Base-by-base conservation (phyloP, 139 green algal genomes). In the Dunaliella primolecta region DNA sequence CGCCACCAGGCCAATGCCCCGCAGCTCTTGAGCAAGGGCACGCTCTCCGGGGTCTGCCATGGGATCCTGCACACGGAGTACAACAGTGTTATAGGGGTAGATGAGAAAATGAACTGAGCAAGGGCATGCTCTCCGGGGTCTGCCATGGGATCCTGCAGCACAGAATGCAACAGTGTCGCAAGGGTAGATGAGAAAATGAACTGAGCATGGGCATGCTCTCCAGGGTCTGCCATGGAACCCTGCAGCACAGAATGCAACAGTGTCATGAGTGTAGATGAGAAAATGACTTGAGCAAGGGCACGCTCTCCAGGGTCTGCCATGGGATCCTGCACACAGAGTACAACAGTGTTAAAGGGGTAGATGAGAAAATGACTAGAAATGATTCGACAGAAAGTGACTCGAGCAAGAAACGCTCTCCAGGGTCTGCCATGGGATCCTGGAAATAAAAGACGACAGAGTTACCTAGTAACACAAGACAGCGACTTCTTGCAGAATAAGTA, bases 151-250 rank as follows among this genome's bases (percentile, higher is more conserved):
- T 92, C 98, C 96, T 64, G 71, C 71, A 77, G 15, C 71, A 7
- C 21, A 77, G 15, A 64, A 64, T 64, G n/a, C 20, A 23, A 20
- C 56, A 72, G 56, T 72, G 23, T 72, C 56, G 23, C 56, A 23
- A 23, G 23, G 23, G 20, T 29, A 72, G 20, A 72, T 29, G 23
- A n/a, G 23, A 20, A 72, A n/a, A 72, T 72, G 23, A 72, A 72
- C 23, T 88, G 70, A 29, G 95, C 96, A 81, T 98, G 89, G 15
- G 94, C 91, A 23, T 93, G 86, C 85, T 95, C 93, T 25, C 88
- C 90, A 3, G 90, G 77, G 75, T 97, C 95, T 34, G 96, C 94
- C 94, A 99, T 97, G 80, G 88, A 95, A 94, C 92, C 98, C 96
- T 64, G 71, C 71, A 77, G 15, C 71, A 7, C 21, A 77, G 15